Percentiles rank a stretch among this genome's conserved stretches.
These are phyloP conservation scores for Curvularia sp. DNA, from an alignment of 2,329 filamentous ascomycete species.

Conservation along the genomic window DNA sequence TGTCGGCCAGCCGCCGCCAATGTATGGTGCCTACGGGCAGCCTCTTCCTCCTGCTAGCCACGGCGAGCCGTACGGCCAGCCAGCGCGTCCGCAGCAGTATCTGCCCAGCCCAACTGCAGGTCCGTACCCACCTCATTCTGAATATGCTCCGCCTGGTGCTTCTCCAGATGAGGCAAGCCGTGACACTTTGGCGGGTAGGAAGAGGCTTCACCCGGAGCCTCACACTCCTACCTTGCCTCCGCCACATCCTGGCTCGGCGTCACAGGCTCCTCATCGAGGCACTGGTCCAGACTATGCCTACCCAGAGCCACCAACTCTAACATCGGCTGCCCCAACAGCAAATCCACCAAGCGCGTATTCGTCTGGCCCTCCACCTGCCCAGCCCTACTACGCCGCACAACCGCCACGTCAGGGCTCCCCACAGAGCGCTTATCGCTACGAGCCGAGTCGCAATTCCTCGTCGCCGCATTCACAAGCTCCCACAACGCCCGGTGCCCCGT, in stretches of 20 bases:
- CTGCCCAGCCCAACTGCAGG: slow-evolving; percentile 56
- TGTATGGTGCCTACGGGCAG: slow-evolving; percentile 62
- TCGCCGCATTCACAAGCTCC: slow-evolving; percentile 53
- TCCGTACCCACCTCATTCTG: slow-evolving; percentile 51
- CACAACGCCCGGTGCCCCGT: slow-evolving; percentile 44
- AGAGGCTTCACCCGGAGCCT: slow-evolving; percentile 58
- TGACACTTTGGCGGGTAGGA: slow-evolving; percentile 53
- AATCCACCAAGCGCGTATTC: slow-evolving; percentile 53
- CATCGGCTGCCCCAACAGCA: slow-evolving; percentile 55
- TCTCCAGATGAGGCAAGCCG: slow-evolving; percentile 50
- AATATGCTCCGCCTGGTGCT: slow-evolving; percentile 42
- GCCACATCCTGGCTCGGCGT: slow-evolving; percentile 55
- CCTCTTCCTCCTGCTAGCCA: slow-evolving; percentile 53
- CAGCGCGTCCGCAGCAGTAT: slow-evolving; percentile 53
- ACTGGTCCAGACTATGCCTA: slow-evolving; percentile 51
- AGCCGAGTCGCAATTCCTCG: slow-evolving; percentile 52
- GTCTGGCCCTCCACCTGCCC: slow-evolving; percentile 46
- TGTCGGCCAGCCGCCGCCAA: slow-evolving; percentile 54
- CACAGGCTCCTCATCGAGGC: slow-evolving; percentile 50
- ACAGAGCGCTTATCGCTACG: slow-evolving; percentile 53
- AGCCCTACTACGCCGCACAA: slow-evolving; percentile 52
- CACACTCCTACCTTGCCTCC: slow-evolving; percentile 60
- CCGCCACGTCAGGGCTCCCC: slow-evolving; percentile 53
- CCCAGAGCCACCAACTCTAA: slow-evolving; percentile 55
- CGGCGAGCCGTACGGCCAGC: slow-evolving; percentile 48